Evolutionary conservation across 345 rosid species (phyloP), one percentile per base, ranked within the genome.

Genomic region (Gossypium turneri): DNA sequence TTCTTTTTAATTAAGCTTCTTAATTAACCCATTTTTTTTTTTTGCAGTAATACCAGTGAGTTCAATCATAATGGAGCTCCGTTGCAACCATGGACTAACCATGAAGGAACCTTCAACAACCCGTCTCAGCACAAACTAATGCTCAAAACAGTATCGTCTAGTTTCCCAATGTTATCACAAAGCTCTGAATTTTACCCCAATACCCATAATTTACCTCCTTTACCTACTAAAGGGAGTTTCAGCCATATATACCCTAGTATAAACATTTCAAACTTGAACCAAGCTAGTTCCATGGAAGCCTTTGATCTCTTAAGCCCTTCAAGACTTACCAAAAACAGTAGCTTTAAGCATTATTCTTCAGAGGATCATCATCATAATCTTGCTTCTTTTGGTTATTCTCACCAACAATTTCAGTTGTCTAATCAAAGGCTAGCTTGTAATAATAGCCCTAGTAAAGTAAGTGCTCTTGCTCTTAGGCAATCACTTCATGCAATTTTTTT

Each of bases 241-340:
- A 93, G 91, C 81, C 93, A 90, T 79, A 90, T 93, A 76, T 84
- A 90, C 70, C 98, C 97, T 2, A 93, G 89, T 20, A 82, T 88
- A 19, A 85, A 93, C 75, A 86, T 93, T 44, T 88, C 98, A 0
- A 88, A 75, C 80, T 76, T 87, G 80, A 83, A 22, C 47, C 86
- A 84, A 11, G 51, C 75, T 7, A 12, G 83, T 7, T 19, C 79
- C 9, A 27, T 84, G 85, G 87, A 85, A 29, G 87, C 84, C 27
- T 84, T 88, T 59, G 91, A 91, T 88, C 85, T 84, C 74, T 62
- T 86, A 41, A 75, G 77, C 10, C 79, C 83, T n/a, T 77, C 84
- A 60, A 87, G 89, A 85, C 81, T 85, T 66, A 73, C 77, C 34
- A 85, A 84, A 58, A 76, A 85, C 7, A 83, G 79, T 53, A 75